phyloP scores from a whole-genome alignment of 352 stramenopile species.

The Peronosclerospora sorghi region DNA sequence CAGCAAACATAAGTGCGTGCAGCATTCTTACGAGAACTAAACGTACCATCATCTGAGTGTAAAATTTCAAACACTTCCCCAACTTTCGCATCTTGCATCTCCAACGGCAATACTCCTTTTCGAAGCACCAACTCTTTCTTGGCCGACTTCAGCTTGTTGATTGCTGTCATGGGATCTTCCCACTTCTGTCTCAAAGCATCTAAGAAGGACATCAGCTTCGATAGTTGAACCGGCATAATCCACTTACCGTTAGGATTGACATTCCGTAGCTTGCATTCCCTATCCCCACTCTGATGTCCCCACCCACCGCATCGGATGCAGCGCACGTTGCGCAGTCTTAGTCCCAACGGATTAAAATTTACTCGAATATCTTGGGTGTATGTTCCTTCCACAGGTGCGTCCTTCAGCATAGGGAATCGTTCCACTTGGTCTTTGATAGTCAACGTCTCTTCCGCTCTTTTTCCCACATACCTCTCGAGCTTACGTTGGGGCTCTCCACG shows the following conservation, averaged over 20 bases:
- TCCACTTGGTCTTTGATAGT: slow-evolving; percentile 80
- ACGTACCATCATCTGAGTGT: slow-evolving; percentile 42
- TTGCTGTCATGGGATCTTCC: slow-evolving; percentile 64
- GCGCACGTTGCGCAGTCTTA: slow-evolving; percentile 73
- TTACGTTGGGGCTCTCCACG: slow-evolving; percentile 31
- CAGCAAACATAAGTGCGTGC: slow-evolving; percentile 1
- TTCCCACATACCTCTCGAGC: slow-evolving; percentile 65
- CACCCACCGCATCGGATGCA: slow-evolving; percentile 77
- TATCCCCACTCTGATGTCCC: slow-evolving; percentile 76
- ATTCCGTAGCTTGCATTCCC: slow-evolving; percentile 66
- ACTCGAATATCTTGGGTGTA: slow-evolving; percentile 76
- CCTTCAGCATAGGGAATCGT: slow-evolving; percentile 83
- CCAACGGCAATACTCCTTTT: slow-evolving; percentile 43
- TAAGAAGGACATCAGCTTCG: slow-evolving; percentile 6
- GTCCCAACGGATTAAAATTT: slow-evolving; percentile 80
- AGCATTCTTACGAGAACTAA: neutral
- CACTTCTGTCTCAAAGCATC: slow-evolving; percentile 55
- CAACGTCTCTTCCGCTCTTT: slow-evolving; percentile 49
- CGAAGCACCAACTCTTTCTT: slow-evolving; percentile 54
- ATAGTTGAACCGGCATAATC: neutral
- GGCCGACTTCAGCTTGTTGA: slow-evolving; percentile 43
- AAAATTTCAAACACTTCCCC: slow-evolving; percentile 53
- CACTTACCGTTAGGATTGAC: slow-evolving; percentile 55
- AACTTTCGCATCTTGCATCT: slow-evolving; percentile 36
- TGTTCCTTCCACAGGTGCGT: slow-evolving; percentile 76